Evolutionary conservation across 371 early-diverging fungal species (phyloP).

Genomic region (Syncephalastrum monosporum): DNA sequence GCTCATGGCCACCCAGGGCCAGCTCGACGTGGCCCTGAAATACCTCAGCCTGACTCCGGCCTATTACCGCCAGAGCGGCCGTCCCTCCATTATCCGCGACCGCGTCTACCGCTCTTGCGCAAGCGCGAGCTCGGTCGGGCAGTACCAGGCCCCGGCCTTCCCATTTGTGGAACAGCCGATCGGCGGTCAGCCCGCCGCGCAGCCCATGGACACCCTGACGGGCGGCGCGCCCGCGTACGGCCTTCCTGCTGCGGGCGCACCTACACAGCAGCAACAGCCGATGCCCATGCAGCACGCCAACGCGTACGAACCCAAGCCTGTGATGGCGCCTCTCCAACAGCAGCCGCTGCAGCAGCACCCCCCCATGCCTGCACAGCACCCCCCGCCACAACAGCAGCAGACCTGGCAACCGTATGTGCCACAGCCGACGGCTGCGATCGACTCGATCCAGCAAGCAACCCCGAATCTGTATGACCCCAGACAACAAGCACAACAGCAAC

Average conservation of each 20-base stretch:
- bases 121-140: constrained; percentile 39
- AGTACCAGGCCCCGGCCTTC: constrained; percentile 50
- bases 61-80: constrained; percentile 50
- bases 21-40: constrained; percentile 69
- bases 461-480: too few species aligned
- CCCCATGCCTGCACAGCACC: too few species aligned
- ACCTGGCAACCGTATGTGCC: constrained; percentile 2
- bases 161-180: constrained; percentile 66
- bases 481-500: too few species aligned
- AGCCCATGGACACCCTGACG: not conserved
- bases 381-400: not conserved
- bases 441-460: too few species aligned
- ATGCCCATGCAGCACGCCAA: not conserved
- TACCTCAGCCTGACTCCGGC: constrained; percentile 74
- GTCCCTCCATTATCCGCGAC: constrained; percentile 70
- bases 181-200: too few species aligned
- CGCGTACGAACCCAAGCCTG: not conserved
- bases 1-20: constrained; percentile 75
- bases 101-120: constrained; percentile 68
- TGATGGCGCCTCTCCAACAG: too few species aligned
- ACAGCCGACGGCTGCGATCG: not conserved
- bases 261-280: constrained; percentile 6
- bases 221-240: constrained; percentile 4
- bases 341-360: too few species aligned
- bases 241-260: constrained; percentile 3